Evolutionary conservation across 1,284 basidiomycete genomes (phyloP).

Genomic region (Fomitopsis schrenkii): DNA sequence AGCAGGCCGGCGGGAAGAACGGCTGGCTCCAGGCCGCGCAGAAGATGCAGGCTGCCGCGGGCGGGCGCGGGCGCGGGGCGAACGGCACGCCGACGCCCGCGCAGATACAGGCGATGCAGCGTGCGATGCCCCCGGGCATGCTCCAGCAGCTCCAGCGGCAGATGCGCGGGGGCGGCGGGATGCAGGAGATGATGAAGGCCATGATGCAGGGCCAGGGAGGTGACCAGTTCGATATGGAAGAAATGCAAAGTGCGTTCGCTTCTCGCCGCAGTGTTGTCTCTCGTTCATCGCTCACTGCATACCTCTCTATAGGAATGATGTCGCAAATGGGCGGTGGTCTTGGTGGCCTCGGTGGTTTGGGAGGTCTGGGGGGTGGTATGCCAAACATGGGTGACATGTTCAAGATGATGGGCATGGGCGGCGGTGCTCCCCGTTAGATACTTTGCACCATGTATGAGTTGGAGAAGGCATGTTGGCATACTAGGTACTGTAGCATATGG

Average conservation of each 20-base stretch:
- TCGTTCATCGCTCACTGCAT: background rate
- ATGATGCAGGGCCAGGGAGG: constrained; percentile 91
- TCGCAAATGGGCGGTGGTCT: constrained; percentile 74
- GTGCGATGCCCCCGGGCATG: constrained; percentile 87
- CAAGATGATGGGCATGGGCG: constrained; percentile 78
- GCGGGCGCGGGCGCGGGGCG: constrained; percentile 79
- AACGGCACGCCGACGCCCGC: constrained; percentile 86
- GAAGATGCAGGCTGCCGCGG: constrained; percentile 85
- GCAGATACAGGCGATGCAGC: constrained; percentile 93
- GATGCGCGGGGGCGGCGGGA: constrained; percentile 79
- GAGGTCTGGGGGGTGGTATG: constrained; percentile 53
- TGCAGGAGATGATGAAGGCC: constrained; percentile 94
- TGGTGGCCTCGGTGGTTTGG: constrained; percentile 57
- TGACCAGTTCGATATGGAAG: constrained; percentile 79
- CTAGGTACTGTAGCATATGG: background rate
- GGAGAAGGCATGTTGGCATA: constrained; percentile 10
- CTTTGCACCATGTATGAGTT: background rate
- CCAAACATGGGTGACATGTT: constrained; percentile 72
- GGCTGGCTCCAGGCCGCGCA: constrained; percentile 89
- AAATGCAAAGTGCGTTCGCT: constrained; percentile 70
- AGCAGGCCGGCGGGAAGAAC: constrained; percentile 94
- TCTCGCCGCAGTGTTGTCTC: background rate
- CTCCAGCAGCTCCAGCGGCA: constrained; percentile 82
- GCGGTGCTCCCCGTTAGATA: background rate
- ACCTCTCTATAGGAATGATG: constrained; percentile 70